These are phyloP conservation scores for Vitis amurensis DNA, from an alignment of 164 flowering plant genomes.

Conservation along the genomic window DNA sequence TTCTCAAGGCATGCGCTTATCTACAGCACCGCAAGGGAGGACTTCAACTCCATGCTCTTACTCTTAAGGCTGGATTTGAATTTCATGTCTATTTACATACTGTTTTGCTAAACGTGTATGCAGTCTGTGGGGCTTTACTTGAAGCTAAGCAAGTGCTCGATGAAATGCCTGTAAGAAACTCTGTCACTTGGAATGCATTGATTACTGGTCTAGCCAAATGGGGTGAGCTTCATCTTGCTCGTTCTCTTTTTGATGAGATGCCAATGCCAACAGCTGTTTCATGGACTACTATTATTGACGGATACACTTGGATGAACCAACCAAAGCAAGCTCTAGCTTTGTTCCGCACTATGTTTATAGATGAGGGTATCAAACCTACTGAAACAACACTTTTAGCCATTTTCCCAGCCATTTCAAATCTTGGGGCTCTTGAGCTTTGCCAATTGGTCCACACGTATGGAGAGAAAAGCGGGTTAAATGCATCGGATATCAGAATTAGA, in stretches of 20 bases:
- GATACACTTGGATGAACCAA: slow-evolving; percentile 34
- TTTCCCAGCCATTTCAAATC: slow-evolving; percentile 48
- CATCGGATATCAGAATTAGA: slow-evolving; percentile 35
- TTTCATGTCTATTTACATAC: slow-evolving; percentile 38
- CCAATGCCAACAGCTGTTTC: slow-evolving; percentile 48
- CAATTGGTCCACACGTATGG: slow-evolving; percentile 44
- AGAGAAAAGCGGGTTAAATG: slow-evolving; percentile 45
- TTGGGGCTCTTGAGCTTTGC: slow-evolving; percentile 37
- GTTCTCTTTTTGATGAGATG: slow-evolving; percentile 49
- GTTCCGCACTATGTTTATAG: slow-evolving; percentile 42
- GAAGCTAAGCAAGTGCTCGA: slow-evolving; percentile 39
- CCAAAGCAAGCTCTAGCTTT: slow-evolving; percentile 38
- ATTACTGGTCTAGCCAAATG: slow-evolving; percentile 52
- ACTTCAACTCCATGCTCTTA: slow-evolving; percentile 26
- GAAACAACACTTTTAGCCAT: slow-evolving; percentile 52
- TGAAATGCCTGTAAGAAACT: slow-evolving; percentile 57
- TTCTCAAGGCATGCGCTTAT: slow-evolving; percentile 24
- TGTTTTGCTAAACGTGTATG: slow-evolving; percentile 26
- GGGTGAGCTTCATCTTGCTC: slow-evolving; percentile 48
- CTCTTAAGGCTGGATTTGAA: slow-evolving; percentile 30
- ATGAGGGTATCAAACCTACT: slow-evolving; percentile 37
- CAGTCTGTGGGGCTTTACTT: slow-evolving; percentile 10
- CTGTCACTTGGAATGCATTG: slow-evolving; percentile 65
- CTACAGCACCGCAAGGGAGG: slow-evolving; percentile 8
- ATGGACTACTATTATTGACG: slow-evolving; percentile 66